Conservation (phyloP, 164 flowering plant species). For the Nymphaea thermarum region DNA sequence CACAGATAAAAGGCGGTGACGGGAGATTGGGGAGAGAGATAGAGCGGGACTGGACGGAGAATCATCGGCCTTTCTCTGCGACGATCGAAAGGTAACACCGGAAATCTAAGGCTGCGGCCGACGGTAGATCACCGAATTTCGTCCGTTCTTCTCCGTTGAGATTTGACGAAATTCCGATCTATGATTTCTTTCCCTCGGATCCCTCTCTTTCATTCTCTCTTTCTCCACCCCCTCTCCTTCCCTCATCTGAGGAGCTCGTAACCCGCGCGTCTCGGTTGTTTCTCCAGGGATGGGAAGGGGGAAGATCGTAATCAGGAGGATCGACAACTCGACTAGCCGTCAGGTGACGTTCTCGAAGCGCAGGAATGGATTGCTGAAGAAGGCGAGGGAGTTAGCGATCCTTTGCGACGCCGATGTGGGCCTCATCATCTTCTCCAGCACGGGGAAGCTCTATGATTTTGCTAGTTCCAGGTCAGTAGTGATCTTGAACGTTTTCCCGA, state of each 20-base stretch:
- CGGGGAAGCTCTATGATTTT: slow-evolving; percentile 63
- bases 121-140: not conserved
- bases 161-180: not conserved
- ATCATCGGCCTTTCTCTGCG: not conserved
- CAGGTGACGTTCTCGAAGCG: slow-evolving; percentile 82
- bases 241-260: too few relatives aligned
- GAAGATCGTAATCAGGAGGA: slow-evolving; percentile 61
- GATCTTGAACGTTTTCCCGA: too few relatives aligned
- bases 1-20: not conserved
- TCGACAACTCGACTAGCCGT: slow-evolving; percentile 63
- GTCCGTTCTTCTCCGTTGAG: not conserved
- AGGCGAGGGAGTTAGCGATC: slow-evolving; percentile 65
- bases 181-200: not conserved
- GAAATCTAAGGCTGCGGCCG: not conserved
- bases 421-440: slow-evolving; percentile 59
- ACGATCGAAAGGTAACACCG: not conserved
- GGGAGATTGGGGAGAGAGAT: not conserved
- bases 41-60: not conserved
- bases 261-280: not conserved
- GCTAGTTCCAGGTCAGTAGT: slow-evolving; percentile 43
- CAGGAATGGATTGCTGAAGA: slow-evolving; percentile 62
- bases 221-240: too few relatives aligned
- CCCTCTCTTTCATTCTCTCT: too few relatives aligned
- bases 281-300: slow-evolving; percentile 55
- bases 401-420: slow-evolving; percentile 85